Evolutionary conservation across 1,139 yeast species (phyloP).

Genomic region (Barnettozyma hawaiiensis): DNA sequence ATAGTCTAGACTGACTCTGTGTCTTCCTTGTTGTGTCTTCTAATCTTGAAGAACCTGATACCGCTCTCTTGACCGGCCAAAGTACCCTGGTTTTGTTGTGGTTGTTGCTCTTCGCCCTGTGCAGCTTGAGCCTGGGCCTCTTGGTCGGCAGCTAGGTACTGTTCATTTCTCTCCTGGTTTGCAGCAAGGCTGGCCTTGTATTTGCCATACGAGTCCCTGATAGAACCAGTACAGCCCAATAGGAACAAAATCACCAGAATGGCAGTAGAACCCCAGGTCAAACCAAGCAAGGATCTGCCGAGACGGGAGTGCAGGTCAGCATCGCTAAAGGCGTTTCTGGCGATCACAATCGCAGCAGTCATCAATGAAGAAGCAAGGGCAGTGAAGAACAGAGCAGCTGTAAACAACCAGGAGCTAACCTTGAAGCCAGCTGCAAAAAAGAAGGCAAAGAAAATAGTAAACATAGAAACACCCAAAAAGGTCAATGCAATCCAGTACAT

Average conservation of each 20-base stretch:
- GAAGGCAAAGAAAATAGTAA: slow-evolving; percentile 37
- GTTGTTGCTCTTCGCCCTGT: slow-evolving; percentile 23
- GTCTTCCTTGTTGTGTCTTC: slow-evolving; percentile 53
- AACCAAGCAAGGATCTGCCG: slow-evolving; percentile 55
- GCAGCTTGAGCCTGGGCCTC: slow-evolving; percentile 14
- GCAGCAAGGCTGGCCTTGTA: slow-evolving; percentile 25
- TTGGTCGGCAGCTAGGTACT: slow-evolving; percentile 5
- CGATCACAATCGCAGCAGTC: slow-evolving; percentile 65
- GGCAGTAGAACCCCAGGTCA: slow-evolving; percentile 66
- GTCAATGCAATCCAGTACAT: slow-evolving; percentile 57
- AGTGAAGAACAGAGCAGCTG: slow-evolving; percentile 48
- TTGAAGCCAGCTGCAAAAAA: slow-evolving; percentile 44
- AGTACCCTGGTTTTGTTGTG: slow-evolving; percentile 26
- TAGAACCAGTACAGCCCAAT: slow-evolving; percentile 49
- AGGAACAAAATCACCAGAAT: slow-evolving; percentile 47
- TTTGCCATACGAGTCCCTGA: slow-evolving; percentile 33
- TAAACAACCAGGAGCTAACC: slow-evolving; percentile 47
- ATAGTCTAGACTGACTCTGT: slow-evolving; percentile 53
- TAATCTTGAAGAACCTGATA: slow-evolving; percentile 71
- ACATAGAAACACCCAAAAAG: slow-evolving; percentile 45
- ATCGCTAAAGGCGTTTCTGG: slow-evolving; percentile 53
- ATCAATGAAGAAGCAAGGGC: slow-evolving; percentile 58
- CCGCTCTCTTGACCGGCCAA: slow-evolving; percentile 45
- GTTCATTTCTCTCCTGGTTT: slow-evolving; percentile 3
- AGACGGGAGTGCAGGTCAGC: slow-evolving; percentile 40